phyloP scores from a whole-genome alignment of 176 grass and related monocot genomes.

The Eragrostis curvula region DNA sequence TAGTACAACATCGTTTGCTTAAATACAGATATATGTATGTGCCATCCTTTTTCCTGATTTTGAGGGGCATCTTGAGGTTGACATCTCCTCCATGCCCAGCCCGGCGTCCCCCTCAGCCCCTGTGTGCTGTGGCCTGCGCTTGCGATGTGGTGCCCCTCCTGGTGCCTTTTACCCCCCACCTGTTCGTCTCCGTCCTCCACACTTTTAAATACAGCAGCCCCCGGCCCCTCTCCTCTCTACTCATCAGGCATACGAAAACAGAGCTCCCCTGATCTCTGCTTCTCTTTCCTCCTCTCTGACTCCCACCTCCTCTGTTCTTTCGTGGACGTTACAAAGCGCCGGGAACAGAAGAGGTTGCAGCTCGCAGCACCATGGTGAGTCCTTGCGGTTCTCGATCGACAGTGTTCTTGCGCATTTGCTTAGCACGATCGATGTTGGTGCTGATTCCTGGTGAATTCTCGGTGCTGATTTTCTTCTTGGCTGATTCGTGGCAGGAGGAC shows the following conservation, averaged over 20 bases:
- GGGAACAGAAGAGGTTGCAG: neutral
- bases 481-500: slow-evolving; percentile 44
- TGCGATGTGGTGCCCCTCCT: slow-evolving; percentile 12
- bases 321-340: neutral
- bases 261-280: too few species aligned
- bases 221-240: neutral
- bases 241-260: neutral
- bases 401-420: neutral
- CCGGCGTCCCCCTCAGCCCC: neutral
- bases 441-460: too few species aligned
- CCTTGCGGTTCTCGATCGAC: neutral
- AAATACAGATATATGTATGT: neutral
- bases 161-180: slow-evolving; percentile 15
- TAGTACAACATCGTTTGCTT: neutral
- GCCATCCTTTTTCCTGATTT: neutral
- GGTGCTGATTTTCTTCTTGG: neutral
- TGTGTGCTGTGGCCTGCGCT: neutral
- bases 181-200: neutral
- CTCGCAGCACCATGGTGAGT: slow-evolving; percentile 49
- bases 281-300: too few species aligned
- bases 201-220: slow-evolving; percentile 48
- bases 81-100: neutral
- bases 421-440: neutral
- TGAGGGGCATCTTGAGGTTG: slow-evolving; percentile 29
- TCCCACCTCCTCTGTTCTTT: neutral